phyloP scores from a whole-genome alignment of 257 asterid species.

The Solanum pimpinellifolium region DNA sequence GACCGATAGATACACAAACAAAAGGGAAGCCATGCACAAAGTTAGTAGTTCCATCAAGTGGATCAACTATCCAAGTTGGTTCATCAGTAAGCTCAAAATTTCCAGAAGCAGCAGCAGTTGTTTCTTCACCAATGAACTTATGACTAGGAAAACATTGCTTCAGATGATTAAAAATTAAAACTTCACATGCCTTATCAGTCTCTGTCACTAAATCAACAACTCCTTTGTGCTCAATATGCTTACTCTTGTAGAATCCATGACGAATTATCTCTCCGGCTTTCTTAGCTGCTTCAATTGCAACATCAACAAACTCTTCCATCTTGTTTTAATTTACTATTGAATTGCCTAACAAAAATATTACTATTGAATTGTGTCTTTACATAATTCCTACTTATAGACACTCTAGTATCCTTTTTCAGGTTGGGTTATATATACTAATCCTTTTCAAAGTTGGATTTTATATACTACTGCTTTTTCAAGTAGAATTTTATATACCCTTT shows the following conservation, averaged over 20 bases:
- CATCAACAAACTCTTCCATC: constrained; percentile 57
- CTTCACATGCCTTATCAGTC: constrained; percentile 87
- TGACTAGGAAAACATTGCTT: constrained; percentile 58
- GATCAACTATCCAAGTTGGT: constrained; percentile 98
- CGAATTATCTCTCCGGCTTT: constrained; percentile 74
- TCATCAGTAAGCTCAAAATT: constrained; percentile 64
- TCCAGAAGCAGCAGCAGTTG: constrained; percentile 70
- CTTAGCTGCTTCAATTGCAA: constrained; percentile 57
- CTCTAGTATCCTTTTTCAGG: neutral
- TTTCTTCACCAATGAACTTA: constrained; percentile 96
- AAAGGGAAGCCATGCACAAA: constrained; percentile 94
- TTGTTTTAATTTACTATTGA: neutral
- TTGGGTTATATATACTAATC: neutral
- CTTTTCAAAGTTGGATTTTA: neutral
- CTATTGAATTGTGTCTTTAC: too few relatives aligned
- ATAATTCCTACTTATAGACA: neutral
- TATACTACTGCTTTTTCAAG: neutral
- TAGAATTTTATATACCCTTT: neutral
- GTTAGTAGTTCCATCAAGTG: constrained; percentile 90
- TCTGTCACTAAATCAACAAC: constrained; percentile 89
- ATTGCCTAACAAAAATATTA: too few relatives aligned
- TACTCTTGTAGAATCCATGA: constrained; percentile 44
- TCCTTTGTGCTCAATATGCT: constrained; percentile 79
- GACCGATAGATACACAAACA: constrained; percentile 83
- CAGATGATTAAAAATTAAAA: constrained; percentile 54